Percentiles rank a stretch among this genome's conserved stretches.
These are phyloP conservation scores for Leccinum longicurvipes DNA, from an alignment of 768 basidiomycete species.

Conservation along the genomic window DNA sequence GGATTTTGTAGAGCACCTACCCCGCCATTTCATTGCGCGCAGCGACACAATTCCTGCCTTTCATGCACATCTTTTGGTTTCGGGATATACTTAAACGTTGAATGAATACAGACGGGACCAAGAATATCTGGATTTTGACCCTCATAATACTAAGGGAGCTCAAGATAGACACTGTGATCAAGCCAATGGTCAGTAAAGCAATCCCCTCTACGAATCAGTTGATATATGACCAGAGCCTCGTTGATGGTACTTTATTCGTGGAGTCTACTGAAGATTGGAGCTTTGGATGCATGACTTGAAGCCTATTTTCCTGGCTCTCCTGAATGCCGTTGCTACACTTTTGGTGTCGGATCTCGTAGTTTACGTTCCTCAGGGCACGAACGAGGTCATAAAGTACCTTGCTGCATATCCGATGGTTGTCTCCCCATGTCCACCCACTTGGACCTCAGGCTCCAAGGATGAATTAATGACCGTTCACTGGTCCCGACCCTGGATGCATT, in stretches of 20 bases:
- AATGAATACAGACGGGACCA: slow-evolving; percentile 38
- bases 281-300: neutral
- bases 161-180: slow-evolving; percentile 40
- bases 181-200: too few relatives aligned
- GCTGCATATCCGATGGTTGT: neutral
- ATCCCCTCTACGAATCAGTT: neutral
- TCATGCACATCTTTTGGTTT: neutral
- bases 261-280: neutral
- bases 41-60: neutral
- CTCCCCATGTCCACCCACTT: neutral
- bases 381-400: neutral
- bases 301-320: neutral
- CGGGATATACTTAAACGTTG: neutral
- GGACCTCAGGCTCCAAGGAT: neutral
- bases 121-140: slow-evolving; percentile 52
- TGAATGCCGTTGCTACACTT: neutral
- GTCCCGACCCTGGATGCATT: neutral
- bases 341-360: neutral
- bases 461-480: neutral
- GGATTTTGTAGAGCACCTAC: neutral
- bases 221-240: neutral
- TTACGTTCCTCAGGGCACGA: neutral
- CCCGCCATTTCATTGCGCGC: neutral
- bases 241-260: neutral
- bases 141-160: slow-evolving; percentile 51